phyloP scores from a whole-genome alignment of 257 asterid genomes.

The Nemophila menziesii region DNA sequence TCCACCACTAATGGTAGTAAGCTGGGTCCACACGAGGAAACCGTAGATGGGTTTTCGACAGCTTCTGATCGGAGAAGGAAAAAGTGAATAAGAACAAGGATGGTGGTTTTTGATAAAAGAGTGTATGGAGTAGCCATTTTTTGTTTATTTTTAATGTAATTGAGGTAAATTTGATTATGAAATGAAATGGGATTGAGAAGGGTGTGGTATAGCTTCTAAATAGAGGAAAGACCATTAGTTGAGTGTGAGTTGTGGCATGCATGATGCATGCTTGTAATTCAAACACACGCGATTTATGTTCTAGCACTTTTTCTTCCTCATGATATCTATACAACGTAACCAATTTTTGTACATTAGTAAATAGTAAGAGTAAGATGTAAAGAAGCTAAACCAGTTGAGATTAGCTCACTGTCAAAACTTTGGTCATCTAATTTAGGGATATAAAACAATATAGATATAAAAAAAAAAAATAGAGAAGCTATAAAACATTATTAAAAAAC shows the following conservation, averaged over 20 bases:
- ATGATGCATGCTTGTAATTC: conserved; percentile 23
- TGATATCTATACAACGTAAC: no score
- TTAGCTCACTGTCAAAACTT: no score
- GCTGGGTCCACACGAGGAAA: conserved; percentile 35
- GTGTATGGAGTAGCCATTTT: conserved; percentile 1
- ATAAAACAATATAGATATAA: no score
- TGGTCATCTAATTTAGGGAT: no score
- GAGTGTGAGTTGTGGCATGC: conserved; percentile 43
- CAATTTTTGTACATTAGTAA: no score
- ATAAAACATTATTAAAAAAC: no score
- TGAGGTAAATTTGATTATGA: no score
- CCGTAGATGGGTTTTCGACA: conserved; percentile 4
- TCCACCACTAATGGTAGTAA: conserved; percentile 33
- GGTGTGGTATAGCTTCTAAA: conserved; percentile 6
- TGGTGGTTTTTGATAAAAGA: not conserved
- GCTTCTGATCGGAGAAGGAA: conserved; percentile 21
- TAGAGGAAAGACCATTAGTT: conserved; percentile 19
- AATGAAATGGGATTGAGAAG: not conserved
- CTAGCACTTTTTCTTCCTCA: conserved; percentile 6
- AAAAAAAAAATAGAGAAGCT: no score
- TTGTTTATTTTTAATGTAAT: no score
- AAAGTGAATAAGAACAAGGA: conserved; percentile 4
- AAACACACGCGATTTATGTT: conserved; percentile 12
- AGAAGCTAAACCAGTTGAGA: no score
- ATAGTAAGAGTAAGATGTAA: no score